Evolutionary conservation across 495 filamentous ascomycete genomes (phyloP).

Genomic region (Trichoderma virens): DNA sequence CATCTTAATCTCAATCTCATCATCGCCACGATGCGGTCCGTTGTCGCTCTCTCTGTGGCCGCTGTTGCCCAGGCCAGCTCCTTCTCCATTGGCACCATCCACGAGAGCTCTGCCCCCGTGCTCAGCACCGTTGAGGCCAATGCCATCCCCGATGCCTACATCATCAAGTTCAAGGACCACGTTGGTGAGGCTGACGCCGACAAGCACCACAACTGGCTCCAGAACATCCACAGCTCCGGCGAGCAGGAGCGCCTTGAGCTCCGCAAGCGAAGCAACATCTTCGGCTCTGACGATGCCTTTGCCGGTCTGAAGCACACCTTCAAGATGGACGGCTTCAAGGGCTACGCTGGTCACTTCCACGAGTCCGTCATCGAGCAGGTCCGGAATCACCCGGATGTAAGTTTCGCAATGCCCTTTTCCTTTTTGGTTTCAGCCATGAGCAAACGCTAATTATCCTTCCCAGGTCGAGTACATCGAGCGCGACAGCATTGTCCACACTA

Average conservation of each 20-base stretch:
- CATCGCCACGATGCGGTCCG: slow-evolving; percentile 61
- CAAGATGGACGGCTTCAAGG: slow-evolving; percentile 76
- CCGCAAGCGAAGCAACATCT: slow-evolving; percentile 69
- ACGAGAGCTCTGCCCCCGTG: slow-evolving; percentile 80
- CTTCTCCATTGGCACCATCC: slow-evolving; percentile 65
- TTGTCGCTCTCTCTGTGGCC: slow-evolving; percentile 59
- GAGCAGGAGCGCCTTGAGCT: slow-evolving; percentile 64
- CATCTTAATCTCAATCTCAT: slow-evolving; percentile 14
- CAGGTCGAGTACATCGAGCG: slow-evolving; percentile 96
- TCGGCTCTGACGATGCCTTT: slow-evolving; percentile 51
- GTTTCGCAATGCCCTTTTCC: slow-evolving; percentile 27
- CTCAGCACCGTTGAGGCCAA: slow-evolving; percentile 70
- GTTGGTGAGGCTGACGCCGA: slow-evolving; percentile 57
- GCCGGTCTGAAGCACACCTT: slow-evolving; percentile 90
- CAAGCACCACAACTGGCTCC: slow-evolving; percentile 86
- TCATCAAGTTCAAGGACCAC: slow-evolving; percentile 97
- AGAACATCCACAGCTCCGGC: slow-evolving; percentile 63
- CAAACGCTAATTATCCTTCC: slow-evolving; percentile 15
- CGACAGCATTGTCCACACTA: slow-evolving; percentile 82
- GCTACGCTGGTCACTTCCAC: slow-evolving; percentile 95
- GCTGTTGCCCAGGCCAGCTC: slow-evolving; percentile 65
- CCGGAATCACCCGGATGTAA: slow-evolving; percentile 94
- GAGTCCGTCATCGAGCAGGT: slow-evolving; percentile 88
- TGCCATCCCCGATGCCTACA: slow-evolving; percentile 82
- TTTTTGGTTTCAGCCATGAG: background rate